Evolutionary conservation across 352 stramenopile species (phyloP).

Genomic region (Globisporangium splendens): DNA sequence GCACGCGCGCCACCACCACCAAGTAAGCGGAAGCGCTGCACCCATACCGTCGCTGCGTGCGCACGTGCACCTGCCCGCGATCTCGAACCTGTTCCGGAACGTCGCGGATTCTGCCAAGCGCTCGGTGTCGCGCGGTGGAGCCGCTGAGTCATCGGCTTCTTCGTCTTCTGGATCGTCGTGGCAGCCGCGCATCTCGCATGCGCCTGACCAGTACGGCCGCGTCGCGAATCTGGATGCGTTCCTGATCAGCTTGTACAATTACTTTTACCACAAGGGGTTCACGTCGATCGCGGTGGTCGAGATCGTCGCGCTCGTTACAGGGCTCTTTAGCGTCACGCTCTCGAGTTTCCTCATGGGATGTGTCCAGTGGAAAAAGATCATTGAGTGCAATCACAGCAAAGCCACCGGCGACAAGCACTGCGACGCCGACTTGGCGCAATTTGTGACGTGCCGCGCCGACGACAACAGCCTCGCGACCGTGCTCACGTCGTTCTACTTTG

Average conservation of each 20-base stretch:
- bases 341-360: conserved; percentile 94
- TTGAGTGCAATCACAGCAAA: conserved; percentile 67
- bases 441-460: conserved; percentile 60
- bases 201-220: conserved; percentile 60
- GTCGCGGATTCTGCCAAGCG: conserved; percentile 54
- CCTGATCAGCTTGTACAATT: conserved; percentile 92
- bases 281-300: conserved; percentile 87
- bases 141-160: too few species aligned
- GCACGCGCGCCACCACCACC: neutral
- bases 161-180: neutral
- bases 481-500: conserved; percentile 89
- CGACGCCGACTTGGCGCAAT: conserved; percentile 62
- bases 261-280: conserved; percentile 94
- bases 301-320: conserved; percentile 89
- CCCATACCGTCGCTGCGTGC: conserved; percentile 61
- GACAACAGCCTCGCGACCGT: conserved; percentile 53
- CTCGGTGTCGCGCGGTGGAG: too few species aligned
- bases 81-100: conserved; percentile 73
- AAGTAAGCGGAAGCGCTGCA: neutral
- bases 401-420: conserved; percentile 74
- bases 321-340: conserved; percentile 95
- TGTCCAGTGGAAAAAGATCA: conserved; percentile 92
- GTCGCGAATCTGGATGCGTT: conserved; percentile 90
- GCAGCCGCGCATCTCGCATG: conserved; percentile 31
- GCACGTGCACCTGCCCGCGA: conserved; percentile 70